These are phyloP conservation scores for Raphanus sativus DNA, from an alignment of 345 rosid genomes.

Conservation along the genomic window DNA sequence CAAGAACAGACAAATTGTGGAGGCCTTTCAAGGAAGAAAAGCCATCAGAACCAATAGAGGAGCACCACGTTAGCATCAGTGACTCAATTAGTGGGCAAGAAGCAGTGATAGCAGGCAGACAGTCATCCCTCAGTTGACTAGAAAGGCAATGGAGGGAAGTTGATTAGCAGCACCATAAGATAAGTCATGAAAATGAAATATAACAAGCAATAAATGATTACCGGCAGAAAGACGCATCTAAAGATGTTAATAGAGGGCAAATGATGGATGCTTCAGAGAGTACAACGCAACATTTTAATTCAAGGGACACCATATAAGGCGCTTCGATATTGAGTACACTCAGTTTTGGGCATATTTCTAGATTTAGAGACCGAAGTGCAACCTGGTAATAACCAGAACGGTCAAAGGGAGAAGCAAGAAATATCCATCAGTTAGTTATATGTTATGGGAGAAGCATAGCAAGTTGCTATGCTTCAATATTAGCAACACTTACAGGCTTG, in stretches of 20 bases:
- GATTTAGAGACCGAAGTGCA: constrained; percentile 78
- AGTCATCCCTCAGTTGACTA: constrained; percentile 89
- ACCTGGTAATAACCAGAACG: constrained; percentile 51
- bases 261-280: constrained; percentile 73
- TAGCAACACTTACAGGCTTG: constrained; percentile 65
- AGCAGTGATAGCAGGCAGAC: constrained; percentile 69
- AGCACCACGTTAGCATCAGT: constrained; percentile 86
- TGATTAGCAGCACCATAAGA: not conserved
- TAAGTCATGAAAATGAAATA: not conserved
- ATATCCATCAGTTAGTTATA: not conserved
- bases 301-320: constrained; percentile 72
- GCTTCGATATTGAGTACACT: constrained; percentile 74
- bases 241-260: constrained; percentile 77
- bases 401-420: not conserved
- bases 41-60: constrained; percentile 74
- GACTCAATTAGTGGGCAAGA: constrained; percentile 87
- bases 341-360: constrained; percentile 94
- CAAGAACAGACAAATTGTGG: constrained; percentile 61
- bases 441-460: not conserved
- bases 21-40: constrained; percentile 67
- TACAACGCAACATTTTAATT: constrained; percentile 92
- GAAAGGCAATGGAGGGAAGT: constrained; percentile 5
- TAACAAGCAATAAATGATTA: constrained; percentile 14
- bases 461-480: no score
- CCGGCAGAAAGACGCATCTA: constrained; percentile 98